These are phyloP conservation scores for Paecilomyces sp. DNA, from an alignment of 2,329 filamentous ascomycete species.

Conservation along the genomic window DNA sequence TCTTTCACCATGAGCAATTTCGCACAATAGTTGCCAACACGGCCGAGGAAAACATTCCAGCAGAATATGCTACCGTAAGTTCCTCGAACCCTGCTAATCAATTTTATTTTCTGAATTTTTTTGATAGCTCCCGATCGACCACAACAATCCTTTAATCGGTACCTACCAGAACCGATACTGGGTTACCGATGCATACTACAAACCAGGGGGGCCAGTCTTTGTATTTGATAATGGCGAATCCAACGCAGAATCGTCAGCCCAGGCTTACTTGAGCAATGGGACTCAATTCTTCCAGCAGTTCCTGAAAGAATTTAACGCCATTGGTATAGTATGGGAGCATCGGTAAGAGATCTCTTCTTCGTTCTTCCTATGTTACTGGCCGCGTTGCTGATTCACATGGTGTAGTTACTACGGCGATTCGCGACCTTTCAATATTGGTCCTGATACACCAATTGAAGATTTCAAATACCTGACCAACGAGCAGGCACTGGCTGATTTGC, in stretches of 20 bases:
- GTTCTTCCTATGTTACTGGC: not conserved
- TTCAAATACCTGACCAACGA: constrained; percentile 35
- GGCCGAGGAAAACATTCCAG: constrained; percentile 1
- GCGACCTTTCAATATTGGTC: constrained; percentile 28
- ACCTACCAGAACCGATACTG: constrained; percentile 52
- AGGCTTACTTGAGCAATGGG: constrained; percentile 23
- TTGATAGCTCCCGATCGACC: constrained; percentile 24
- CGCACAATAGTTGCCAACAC: constrained; percentile 4
- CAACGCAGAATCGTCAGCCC: constrained; percentile 32
- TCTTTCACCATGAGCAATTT: constrained; percentile 8
- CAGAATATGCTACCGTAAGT: constrained; percentile 13
- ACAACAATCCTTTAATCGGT: constrained; percentile 27
- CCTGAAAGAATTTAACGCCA: constrained; percentile 27
- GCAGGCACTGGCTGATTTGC: constrained; percentile 39
- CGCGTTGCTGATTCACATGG: not conserved
- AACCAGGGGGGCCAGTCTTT: constrained; percentile 46
- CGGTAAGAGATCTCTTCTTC: constrained; percentile 28
- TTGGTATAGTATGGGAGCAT: constrained; percentile 37
- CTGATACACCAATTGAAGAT: constrained; percentile 30
- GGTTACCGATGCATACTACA: constrained; percentile 48
- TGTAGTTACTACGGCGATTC: constrained; percentile 37
- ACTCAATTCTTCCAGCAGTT: constrained; percentile 23
- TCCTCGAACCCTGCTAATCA: not conserved
- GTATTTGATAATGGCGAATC: constrained; percentile 44
- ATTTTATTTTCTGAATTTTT: not conserved